phyloP scores from a whole-genome alignment of 2,329 filamentous ascomycete genomes.

The Leptodontidium sp. region DNA sequence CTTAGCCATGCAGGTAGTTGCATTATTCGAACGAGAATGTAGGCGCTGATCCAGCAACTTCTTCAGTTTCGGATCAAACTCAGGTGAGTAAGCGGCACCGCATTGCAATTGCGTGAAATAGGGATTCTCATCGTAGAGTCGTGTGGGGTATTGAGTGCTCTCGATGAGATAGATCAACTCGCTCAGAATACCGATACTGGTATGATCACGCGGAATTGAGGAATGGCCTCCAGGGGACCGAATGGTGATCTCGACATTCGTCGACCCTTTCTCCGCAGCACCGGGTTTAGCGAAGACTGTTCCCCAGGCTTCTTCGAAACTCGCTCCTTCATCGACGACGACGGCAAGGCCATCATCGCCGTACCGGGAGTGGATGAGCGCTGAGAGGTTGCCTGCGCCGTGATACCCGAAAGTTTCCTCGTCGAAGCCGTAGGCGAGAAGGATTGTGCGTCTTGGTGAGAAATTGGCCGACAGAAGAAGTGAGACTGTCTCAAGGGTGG shows the following conservation, averaged over 20 bases:
- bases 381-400: constrained; percentile 62
- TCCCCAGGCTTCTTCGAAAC: constrained; percentile 52
- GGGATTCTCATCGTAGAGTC: constrained; percentile 44
- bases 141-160: constrained; percentile 60
- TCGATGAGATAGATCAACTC: constrained; percentile 74
- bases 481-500: constrained; percentile 61
- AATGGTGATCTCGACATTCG: constrained; percentile 54
- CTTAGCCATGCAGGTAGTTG: not conserved
- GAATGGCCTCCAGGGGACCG: constrained; percentile 68
- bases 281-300: constrained; percentile 57
- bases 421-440: constrained; percentile 70
- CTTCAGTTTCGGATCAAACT: constrained; percentile 22
- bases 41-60: constrained; percentile 15
- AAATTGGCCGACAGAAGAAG: constrained; percentile 59
- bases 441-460: constrained; percentile 62
- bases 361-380: constrained; percentile 59
- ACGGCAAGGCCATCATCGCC: constrained; percentile 65
- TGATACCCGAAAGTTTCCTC: constrained; percentile 67
- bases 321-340: constrained; percentile 70
- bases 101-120: constrained; percentile 28
- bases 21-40: not conserved
- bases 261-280: constrained; percentile 65
- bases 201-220: constrained; percentile 67
- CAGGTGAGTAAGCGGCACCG: constrained; percentile 15
- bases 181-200: constrained; percentile 72